Conservation (phyloP, 176 grass and related monocot species). For the Phoenix roebelenii region DNA sequence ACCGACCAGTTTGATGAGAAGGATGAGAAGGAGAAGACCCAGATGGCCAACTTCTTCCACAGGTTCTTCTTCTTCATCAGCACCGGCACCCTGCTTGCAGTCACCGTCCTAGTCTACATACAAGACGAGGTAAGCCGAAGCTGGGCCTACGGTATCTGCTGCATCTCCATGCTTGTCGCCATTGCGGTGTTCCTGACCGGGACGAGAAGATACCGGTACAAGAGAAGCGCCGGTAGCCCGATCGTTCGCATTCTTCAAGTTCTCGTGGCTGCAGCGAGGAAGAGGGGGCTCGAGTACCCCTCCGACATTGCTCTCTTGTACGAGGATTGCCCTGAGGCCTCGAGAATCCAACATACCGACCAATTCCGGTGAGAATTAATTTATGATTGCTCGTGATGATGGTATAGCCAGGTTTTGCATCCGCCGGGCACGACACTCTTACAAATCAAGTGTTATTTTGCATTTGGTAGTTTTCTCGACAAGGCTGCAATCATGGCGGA, state of each 20-base stretch:
- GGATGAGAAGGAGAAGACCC: constrained; percentile 41
- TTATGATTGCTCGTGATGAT: too few species aligned
- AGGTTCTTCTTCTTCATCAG: constrained; percentile 82
- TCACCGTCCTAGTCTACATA: constrained; percentile 75
- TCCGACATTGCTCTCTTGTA: constrained; percentile 21
- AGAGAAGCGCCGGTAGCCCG: constrained; percentile 52
- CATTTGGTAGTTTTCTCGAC: constrained; percentile 40
- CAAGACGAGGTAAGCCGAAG: constrained; percentile 71
- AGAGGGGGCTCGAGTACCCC: constrained; percentile 28
- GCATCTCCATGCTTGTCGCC: constrained; percentile 51
- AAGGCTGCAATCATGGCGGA: constrained; percentile 55
- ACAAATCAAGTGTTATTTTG: background rate
- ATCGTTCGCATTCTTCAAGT: constrained; percentile 84
- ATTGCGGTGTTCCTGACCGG: constrained; percentile 49
- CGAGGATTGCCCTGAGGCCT: constrained; percentile 34
- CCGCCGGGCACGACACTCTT: too few species aligned
- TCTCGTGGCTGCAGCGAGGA: constrained; percentile 41
- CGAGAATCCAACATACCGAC: constrained; percentile 37
- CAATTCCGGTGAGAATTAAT: constrained; percentile 32
- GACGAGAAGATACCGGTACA: constrained; percentile 62
- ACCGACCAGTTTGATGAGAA: constrained; percentile 86
- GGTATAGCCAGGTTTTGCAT: too few species aligned
- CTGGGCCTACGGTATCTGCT: constrained; percentile 78
- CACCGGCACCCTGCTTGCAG: constrained; percentile 53
- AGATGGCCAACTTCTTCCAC: constrained; percentile 77